These are phyloP conservation scores for Yamagishiella unicocca DNA, from an alignment of 139 green algal genomes.

Conservation along the genomic window DNA sequence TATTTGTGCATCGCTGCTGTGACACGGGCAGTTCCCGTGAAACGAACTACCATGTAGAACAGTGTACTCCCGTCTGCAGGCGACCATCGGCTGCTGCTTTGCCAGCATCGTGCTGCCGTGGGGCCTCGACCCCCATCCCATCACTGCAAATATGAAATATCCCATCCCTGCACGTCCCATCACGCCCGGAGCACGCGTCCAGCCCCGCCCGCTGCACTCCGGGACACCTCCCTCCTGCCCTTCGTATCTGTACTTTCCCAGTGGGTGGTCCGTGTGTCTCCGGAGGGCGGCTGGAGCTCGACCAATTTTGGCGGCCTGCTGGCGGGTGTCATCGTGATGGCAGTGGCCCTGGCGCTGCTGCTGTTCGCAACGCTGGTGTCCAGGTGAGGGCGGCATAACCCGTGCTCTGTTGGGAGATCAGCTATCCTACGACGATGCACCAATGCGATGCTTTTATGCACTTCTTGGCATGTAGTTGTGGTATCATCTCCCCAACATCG, in stretches of 20 bases:
- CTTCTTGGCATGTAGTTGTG: no score
- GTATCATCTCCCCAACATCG: no score
- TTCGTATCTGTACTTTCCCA: neutral
- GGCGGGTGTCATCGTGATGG: neutral
- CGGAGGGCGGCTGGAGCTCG: neutral
- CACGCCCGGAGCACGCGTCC: neutral
- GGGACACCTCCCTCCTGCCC: neutral
- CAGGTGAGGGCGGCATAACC: no score
- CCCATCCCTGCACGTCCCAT: neutral
- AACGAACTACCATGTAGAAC: no score
- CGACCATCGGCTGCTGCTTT: no score
- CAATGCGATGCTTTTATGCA: neutral
- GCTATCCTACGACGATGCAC: neutral
- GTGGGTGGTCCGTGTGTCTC: slow-evolving; percentile 6
- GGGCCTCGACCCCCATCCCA: no score
- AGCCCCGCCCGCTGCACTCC: neutral
- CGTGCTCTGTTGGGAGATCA: no score
- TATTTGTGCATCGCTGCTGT: no score
- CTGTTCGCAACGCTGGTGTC: neutral
- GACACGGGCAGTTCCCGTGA: no score
- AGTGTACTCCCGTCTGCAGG: neutral
- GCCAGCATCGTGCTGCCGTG: no score
- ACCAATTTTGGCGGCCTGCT: neutral
- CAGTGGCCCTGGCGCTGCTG: neutral
- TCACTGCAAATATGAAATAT: neutral